Conservation (phyloP, 2,329 filamentous ascomycete species). For the Ophiostoma novo-ulmi region DNA sequence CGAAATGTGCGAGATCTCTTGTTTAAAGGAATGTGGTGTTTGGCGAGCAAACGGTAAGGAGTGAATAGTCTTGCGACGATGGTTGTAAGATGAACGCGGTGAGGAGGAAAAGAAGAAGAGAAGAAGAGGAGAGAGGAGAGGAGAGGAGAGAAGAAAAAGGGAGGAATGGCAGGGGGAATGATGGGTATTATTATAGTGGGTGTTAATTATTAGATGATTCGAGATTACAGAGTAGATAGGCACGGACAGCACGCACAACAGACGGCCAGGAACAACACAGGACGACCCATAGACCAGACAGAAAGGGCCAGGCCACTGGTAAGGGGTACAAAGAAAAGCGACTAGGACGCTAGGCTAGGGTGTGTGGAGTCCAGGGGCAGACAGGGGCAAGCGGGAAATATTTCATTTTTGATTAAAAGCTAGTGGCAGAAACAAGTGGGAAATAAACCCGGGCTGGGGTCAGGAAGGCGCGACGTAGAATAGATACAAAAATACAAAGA, state of each 20-base stretch:
- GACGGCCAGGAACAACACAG: background rate
- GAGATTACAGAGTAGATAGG: background rate
- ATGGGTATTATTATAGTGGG: slow-evolving; percentile 15
- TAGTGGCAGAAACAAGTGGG: background rate
- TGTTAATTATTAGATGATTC: background rate
- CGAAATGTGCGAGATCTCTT: slow-evolving; percentile 11
- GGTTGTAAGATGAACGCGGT: slow-evolving; percentile 18
- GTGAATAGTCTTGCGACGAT: slow-evolving; percentile 17
- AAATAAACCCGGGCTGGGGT: background rate
- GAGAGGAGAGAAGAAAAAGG: background rate
- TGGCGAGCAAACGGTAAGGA: slow-evolving; percentile 19
- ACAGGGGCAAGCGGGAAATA: slow-evolving; percentile 13
- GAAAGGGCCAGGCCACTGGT: background rate
- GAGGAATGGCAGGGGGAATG: slow-evolving; percentile 1
- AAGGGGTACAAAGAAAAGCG: slow-evolving; percentile 6
- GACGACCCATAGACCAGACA: background rate
- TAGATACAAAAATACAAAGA: too few relatives aligned
- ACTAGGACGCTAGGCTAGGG: slow-evolving; percentile 1
- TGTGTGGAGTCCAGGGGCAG: slow-evolving; percentile 8
- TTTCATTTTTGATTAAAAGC: background rate
- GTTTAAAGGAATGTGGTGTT: slow-evolving; percentile 21
- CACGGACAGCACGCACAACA: background rate
- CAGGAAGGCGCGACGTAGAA: background rate
- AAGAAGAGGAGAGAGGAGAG: background rate
- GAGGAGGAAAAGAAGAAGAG: background rate